These are phyloP conservation scores for Vigna hirtella DNA, from an alignment of 306 rosid species.

Conservation along the genomic window DNA sequence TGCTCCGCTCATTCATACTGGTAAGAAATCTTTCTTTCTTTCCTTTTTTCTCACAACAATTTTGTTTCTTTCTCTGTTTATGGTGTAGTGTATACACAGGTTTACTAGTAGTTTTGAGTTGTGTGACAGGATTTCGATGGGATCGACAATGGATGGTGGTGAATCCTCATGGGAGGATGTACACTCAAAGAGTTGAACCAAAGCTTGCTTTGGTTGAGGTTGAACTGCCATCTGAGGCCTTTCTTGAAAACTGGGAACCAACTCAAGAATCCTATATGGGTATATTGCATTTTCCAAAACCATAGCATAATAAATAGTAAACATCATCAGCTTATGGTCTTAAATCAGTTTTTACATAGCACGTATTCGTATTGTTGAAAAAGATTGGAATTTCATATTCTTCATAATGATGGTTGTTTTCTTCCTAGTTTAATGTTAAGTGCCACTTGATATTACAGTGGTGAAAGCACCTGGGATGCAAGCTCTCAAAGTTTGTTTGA, in stretches of 20 bases:
- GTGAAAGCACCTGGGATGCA: conserved; percentile 92
- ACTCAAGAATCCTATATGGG: conserved; percentile 63
- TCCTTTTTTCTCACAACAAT: not conserved
- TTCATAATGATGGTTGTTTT: not conserved
- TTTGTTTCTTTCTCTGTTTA: not conserved
- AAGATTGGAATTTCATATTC: too few relatives aligned
- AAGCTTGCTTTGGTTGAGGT: conserved; percentile 76
- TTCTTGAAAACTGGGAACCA: conserved; percentile 69
- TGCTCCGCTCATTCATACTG: conserved; percentile 77
- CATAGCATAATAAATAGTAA: not conserved
- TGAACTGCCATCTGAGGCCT: conserved; percentile 70
- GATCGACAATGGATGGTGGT: conserved; percentile 89
- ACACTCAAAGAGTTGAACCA: conserved; percentile 86
- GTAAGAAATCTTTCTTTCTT: conserved; percentile 36
- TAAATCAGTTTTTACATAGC: too few relatives aligned
- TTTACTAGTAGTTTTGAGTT: not conserved
- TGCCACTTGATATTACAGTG: conserved; percentile 56
- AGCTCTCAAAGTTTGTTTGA: conserved; percentile 72
- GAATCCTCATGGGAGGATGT: conserved; percentile 71
- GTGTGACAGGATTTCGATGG: conserved; percentile 73
- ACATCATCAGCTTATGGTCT: too few relatives aligned
- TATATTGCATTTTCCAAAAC: conserved; percentile 29
- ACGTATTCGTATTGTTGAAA: too few relatives aligned
- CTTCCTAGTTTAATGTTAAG: conserved; percentile 19
- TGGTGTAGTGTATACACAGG: not conserved